A percentile compares a stretch with the other conserved stretches of the same genome.
phyloP scores from a whole-genome alignment of 345 rosid species.

The Iberis pinnata region DNA sequence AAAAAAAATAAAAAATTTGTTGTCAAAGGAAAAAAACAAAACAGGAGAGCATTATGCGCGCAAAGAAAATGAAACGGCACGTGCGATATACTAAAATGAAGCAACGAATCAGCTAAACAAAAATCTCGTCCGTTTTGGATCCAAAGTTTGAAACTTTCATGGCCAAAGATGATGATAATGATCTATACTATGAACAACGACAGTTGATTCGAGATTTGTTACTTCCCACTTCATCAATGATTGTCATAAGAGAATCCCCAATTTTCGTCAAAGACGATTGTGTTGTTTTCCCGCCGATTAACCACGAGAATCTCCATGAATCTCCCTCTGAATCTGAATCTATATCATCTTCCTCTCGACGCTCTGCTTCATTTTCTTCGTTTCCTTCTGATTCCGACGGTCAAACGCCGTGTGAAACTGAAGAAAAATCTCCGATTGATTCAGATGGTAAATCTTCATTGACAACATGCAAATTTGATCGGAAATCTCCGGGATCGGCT shows the following conservation, averaged over 20 bases:
- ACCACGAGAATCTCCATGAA: conserved; percentile 47
- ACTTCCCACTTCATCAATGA: conserved; percentile 28
- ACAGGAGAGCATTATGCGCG: no score
- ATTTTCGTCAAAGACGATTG: conserved; percentile 15
- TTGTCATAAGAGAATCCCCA: conserved; percentile 38
- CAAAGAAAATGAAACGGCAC: neutral
- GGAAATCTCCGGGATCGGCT: conserved; percentile 3
- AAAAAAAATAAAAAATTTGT: no score
- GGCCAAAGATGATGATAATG: conserved; percentile 18
- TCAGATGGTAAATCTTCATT: neutral
- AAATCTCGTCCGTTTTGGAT: neutral
- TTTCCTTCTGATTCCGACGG: conserved; percentile 24
- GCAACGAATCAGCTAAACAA: neutral
- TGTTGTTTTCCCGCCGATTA: conserved; percentile 42
- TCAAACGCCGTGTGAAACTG: no score
- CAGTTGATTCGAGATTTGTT: neutral
- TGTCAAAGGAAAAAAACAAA: no score
- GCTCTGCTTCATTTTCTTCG: conserved; percentile 23
- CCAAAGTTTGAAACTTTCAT: neutral
- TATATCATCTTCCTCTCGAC: conserved; percentile 13
- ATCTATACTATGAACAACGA: neutral
- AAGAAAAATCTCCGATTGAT: conserved; percentile 1
- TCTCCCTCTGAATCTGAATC: conserved; percentile 17
- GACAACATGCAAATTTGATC: neutral
- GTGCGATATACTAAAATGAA: neutral